These are phyloP conservation scores for Westerdykella ornata DNA, from an alignment of 2,329 filamentous ascomycete species.

Conservation along the genomic window DNA sequence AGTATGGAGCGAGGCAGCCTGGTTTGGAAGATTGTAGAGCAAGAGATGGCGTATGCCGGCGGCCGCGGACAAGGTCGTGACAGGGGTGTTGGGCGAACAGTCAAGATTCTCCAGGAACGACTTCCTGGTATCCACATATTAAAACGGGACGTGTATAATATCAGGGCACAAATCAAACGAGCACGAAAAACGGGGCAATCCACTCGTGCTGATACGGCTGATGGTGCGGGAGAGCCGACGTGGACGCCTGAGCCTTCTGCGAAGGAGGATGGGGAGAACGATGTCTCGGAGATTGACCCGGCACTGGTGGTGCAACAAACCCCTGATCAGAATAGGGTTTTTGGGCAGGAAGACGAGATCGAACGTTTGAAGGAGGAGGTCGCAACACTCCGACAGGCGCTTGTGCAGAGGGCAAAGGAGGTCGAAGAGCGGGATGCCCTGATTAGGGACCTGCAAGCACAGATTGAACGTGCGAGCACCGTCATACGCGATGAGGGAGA, in stretches of 20 bases:
- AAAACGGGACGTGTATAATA: conserved; percentile 34
- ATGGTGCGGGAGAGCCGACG: conserved; percentile 11
- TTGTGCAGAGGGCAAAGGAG: conserved; percentile 19
- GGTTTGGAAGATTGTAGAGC: conserved; percentile 32
- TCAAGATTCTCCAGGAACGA: conserved; percentile 23
- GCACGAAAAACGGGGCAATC: conserved; percentile 24
- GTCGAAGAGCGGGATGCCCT: conserved; percentile 21
- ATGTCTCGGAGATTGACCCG: conserved; percentile 17
- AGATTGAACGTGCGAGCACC: conserved; percentile 9
- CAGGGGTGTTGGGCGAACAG: conserved; percentile 27
- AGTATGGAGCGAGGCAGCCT: conserved; percentile 24
- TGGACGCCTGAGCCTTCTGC: neutral
- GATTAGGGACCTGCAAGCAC: conserved; percentile 20
- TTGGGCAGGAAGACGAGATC: conserved; percentile 13
- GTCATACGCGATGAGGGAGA: no score
- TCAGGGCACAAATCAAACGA: conserved; percentile 30
- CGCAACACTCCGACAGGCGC: conserved; percentile 13
- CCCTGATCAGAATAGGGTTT: conserved; percentile 13
- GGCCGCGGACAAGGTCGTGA: conserved; percentile 24
- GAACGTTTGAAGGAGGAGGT: conserved; percentile 21
- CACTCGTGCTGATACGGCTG: conserved; percentile 17
- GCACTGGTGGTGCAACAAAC: conserved; percentile 14
- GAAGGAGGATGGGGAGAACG: neutral
- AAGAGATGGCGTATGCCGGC: conserved; percentile 29
- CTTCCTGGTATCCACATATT: conserved; percentile 32